Conservation (phyloP, 139 green algal species). For the Micractinium sp. region DNA sequence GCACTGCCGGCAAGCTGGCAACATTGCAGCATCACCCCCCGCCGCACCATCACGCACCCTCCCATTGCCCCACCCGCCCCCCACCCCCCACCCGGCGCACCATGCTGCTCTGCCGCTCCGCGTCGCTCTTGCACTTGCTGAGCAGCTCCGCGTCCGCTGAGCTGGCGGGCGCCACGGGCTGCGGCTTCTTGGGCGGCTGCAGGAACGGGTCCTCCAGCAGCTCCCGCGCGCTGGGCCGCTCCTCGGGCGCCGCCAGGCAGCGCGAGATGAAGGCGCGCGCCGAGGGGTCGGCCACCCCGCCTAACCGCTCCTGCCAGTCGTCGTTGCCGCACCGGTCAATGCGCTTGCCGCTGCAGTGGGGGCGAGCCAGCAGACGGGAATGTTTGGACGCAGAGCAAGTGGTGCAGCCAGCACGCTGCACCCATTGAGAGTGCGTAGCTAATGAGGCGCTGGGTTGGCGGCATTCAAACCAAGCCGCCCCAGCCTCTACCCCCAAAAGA, state of each 20-base stretch:
- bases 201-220: constrained; percentile 91
- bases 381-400: neutral
- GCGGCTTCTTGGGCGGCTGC: constrained; percentile 28
- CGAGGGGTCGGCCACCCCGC: constrained; percentile 75
- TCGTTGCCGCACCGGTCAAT: constrained; percentile 67
- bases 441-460: neutral
- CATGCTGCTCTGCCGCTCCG: constrained; percentile 13
- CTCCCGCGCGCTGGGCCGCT: constrained; percentile 74
- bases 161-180: neutral
- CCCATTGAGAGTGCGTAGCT: neutral
- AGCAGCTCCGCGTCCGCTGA: constrained; percentile 27
- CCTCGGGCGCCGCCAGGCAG: constrained; percentile 73
- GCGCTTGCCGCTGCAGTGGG: neutral
- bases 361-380: neutral
- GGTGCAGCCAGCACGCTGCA: neutral
- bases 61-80: neutral
- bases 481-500: no score
- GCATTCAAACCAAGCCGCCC: neutral
- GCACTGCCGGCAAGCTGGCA: neutral
- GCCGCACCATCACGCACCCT: neutral
- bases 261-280: constrained; percentile 78
- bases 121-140: constrained; percentile 6
- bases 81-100: neutral
- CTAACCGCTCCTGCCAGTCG: constrained; percentile 53
- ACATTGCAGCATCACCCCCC: neutral